phyloP scores from a whole-genome alignment of 75 land plant genomes.

The Picea glauca region DNA sequence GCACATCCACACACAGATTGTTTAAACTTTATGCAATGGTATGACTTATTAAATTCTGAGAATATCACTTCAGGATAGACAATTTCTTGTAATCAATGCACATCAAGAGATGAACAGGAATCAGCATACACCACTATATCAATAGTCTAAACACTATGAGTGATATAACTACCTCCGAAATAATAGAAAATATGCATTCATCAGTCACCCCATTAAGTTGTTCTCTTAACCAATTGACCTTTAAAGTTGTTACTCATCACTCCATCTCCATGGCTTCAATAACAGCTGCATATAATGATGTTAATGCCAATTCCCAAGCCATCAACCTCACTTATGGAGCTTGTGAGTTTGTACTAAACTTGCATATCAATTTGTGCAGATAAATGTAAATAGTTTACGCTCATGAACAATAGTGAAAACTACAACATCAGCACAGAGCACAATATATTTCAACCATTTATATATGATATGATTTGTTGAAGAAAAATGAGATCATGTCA shows the following conservation, averaged over 20 bases:
- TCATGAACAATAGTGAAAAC: background rate
- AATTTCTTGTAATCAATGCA: no score
- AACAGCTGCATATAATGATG: background rate
- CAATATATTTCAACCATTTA: background rate
- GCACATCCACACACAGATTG: background rate
- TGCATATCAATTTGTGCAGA: background rate
- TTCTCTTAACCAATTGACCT: no score
- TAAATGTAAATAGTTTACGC: no score
- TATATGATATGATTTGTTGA: background rate
- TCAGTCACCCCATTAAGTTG: no score
- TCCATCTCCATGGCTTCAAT: background rate
- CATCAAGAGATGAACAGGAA: no score
- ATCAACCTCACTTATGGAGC: background rate
- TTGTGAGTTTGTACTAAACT: background rate
- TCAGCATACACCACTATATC: no score
- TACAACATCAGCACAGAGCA: background rate
- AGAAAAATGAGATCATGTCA: background rate
- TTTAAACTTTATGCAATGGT: background rate
- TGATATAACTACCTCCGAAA: background rate
- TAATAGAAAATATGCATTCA: background rate
- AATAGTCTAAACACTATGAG: no score
- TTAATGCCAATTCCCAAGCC: background rate
- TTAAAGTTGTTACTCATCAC: no score
- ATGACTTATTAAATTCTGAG: no score
- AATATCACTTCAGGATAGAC: no score